These are phyloP conservation scores for Colletotrichum sp. DNA, from an alignment of 2,329 filamentous ascomycete genomes.

Conservation along the genomic window DNA sequence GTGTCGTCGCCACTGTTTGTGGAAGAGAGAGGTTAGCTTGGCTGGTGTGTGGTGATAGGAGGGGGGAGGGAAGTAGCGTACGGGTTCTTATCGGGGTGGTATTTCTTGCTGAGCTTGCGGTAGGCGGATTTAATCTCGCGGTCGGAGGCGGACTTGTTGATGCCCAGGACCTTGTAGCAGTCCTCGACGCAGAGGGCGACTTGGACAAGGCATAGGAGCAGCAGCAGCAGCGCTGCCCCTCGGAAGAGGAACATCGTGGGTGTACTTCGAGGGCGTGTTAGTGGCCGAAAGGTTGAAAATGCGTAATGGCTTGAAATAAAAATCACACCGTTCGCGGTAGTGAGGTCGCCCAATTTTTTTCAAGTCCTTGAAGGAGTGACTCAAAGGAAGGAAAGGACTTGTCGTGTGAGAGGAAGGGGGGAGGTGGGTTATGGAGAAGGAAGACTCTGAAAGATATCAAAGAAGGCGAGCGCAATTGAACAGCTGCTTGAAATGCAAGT, in stretches of 20 bases:
- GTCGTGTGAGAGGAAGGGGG: not conserved
- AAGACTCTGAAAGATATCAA: not conserved
- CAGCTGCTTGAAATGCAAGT: slow-evolving; percentile 17
- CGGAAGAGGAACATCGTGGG: slow-evolving; percentile 55
- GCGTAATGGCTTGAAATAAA: not conserved
- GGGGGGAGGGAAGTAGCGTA: slow-evolving; percentile 50
- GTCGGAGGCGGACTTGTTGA: slow-evolving; percentile 81
- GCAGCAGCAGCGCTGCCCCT: slow-evolving; percentile 51
- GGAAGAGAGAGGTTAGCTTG: not conserved
- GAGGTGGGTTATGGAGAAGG: not conserved
- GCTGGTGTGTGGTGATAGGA: not conserved
- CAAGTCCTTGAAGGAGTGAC: slow-evolving; percentile 3
- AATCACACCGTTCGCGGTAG: not conserved
- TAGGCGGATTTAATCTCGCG: slow-evolving; percentile 95
- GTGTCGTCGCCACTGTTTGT: slow-evolving; percentile 70
- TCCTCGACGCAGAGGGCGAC: slow-evolving; percentile 68
- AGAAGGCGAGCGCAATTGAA: slow-evolving; percentile 3
- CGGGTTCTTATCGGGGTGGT: slow-evolving; percentile 98
- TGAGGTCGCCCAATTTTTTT: not conserved
- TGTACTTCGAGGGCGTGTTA: not conserved
- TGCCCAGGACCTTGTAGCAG: slow-evolving; percentile 83
- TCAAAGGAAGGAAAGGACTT: not conserved
- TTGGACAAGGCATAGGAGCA: slow-evolving; percentile 60
- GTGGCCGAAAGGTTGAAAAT: not conserved
- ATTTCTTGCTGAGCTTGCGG: slow-evolving; percentile 90